Evolutionary conservation across 352 stramenopile species (phyloP).

Genomic region (Globisporangium nodosum): DNA sequence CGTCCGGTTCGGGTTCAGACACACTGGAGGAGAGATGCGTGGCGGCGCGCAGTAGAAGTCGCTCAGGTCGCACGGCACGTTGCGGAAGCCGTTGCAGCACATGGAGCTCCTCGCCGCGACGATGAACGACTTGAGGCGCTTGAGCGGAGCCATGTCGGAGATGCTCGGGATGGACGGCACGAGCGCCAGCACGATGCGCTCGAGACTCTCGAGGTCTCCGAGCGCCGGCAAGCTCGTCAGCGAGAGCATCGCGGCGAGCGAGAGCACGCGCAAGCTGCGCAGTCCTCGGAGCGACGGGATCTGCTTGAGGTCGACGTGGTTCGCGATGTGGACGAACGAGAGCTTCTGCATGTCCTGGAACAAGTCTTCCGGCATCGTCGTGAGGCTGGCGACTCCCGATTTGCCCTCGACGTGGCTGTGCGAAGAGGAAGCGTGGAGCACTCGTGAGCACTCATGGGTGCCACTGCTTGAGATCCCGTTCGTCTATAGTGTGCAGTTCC

Average conservation of each 20-base stretch:
- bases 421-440: neutral
- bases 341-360: constrained; percentile 27
- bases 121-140: constrained; percentile 14
- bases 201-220: constrained; percentile 13
- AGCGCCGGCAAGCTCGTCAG: constrained; percentile 19
- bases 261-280: constrained; percentile 22
- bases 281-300: constrained; percentile 21
- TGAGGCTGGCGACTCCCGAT: constrained; percentile 10
- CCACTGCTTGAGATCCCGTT: no score
- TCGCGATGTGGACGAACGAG: constrained; percentile 26
- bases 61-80: constrained; percentile 19
- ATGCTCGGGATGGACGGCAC: constrained; percentile 14
- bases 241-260: constrained; percentile 14
- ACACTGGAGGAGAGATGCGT: neutral
- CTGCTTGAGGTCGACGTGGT: constrained; percentile 10
- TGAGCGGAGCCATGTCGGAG: constrained; percentile 16
- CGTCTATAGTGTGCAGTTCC: neutral
- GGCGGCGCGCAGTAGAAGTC: constrained; percentile 5
- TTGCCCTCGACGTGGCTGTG: constrained; percentile 27
- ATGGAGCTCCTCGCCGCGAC: constrained; percentile 8
- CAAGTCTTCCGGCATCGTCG: constrained; percentile 14
- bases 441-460: neutral
- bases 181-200: constrained; percentile 18
- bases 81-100: constrained; percentile 30
- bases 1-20: neutral